phyloP scores from a whole-genome alignment of 169 alveolate genomes.

The Theileria orientalis region DNA sequence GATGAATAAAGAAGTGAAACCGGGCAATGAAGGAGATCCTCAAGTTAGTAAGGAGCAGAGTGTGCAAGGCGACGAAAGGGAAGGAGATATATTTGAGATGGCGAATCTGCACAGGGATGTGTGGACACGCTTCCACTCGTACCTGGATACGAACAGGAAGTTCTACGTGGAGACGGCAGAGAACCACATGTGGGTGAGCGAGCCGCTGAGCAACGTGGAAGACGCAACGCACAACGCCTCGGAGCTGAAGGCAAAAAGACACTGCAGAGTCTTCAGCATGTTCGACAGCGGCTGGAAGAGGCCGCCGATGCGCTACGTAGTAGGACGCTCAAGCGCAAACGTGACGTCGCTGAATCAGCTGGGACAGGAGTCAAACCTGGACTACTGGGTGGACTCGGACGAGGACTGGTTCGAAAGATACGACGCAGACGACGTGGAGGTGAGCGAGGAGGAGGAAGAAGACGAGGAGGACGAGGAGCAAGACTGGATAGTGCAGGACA shows the following conservation, averaged over 20 bases:
- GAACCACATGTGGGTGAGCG: slow-evolving; percentile 26
- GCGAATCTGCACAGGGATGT: slow-evolving; percentile 38
- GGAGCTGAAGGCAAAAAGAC: slow-evolving; percentile 23
- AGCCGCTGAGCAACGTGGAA: slow-evolving; percentile 31
- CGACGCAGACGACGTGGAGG: slow-evolving; percentile 67
- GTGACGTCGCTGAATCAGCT: slow-evolving; percentile 37
- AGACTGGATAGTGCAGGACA: slow-evolving; percentile 67
- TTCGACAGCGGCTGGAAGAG: slow-evolving; percentile 65
- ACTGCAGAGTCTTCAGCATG: slow-evolving; percentile 49
- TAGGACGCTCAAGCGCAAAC: slow-evolving; percentile 3
- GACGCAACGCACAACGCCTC: slow-evolving; percentile 42
- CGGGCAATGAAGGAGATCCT: no score
- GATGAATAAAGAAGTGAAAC: no score
- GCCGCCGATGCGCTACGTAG: slow-evolving; percentile 54
- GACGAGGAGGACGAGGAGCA: slow-evolving; percentile 47
- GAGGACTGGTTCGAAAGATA: slow-evolving; percentile 69
- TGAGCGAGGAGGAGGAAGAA: slow-evolving; percentile 65
- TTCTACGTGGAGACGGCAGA: slow-evolving; percentile 47
- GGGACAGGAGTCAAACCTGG: slow-evolving; percentile 44
- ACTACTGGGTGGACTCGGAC: slow-evolving; percentile 61
- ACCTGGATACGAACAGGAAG: slow-evolving; percentile 26
- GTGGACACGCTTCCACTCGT: slow-evolving; percentile 58
- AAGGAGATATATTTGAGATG: slow-evolving; percentile 10
- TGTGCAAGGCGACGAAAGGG: no score
- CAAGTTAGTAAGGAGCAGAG: no score